A percentile compares a stretch with the other conserved stretches of the same genome.
These are phyloP conservation scores for Skeletonema potamos DNA, from an alignment of 108 stramenopile genomes.

Conservation along the genomic window DNA sequence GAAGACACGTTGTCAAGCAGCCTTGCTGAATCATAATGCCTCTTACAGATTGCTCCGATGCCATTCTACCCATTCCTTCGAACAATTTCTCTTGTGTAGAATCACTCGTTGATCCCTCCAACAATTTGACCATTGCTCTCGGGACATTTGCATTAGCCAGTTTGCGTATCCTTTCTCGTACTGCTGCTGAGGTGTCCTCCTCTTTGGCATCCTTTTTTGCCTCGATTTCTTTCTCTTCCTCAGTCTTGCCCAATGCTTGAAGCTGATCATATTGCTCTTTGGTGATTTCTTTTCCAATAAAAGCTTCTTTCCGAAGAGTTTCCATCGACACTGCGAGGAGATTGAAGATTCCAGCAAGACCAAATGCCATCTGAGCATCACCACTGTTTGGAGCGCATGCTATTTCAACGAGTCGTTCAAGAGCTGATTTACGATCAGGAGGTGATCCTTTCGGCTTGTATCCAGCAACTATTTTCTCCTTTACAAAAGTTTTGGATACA, in stretches of 20 bases:
- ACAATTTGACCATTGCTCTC: slow-evolving; percentile 78
- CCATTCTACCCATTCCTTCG: slow-evolving; percentile 79
- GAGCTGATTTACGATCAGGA: slow-evolving; percentile 43
- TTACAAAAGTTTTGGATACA: slow-evolving; percentile 81
- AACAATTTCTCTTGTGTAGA: slow-evolving; percentile 74
- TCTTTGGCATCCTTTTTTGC: slow-evolving; percentile 57
- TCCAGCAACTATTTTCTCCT: slow-evolving; percentile 91
- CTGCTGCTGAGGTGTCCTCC: slow-evolving; percentile 62
- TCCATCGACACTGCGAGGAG: slow-evolving; percentile 82
- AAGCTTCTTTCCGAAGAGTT: slow-evolving; percentile 85
- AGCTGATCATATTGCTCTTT: slow-evolving; percentile 97
- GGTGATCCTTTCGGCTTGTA: slow-evolving; percentile 45
- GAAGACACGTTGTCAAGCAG: slow-evolving; percentile 79
- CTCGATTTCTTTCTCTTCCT: slow-evolving; percentile 75
- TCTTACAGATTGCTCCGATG: slow-evolving; percentile 76
- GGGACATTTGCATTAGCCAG: slow-evolving; percentile 85
- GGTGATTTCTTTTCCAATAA: slow-evolving; percentile 91
- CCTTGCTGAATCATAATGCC: slow-evolving; percentile 96
- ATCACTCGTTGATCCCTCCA: slow-evolving; percentile 80
- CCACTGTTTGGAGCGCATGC: slow-evolving; percentile 61
- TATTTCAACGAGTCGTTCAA: slow-evolving; percentile 79
- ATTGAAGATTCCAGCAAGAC: slow-evolving; percentile 85
- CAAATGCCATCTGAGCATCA: slow-evolving; percentile 75
- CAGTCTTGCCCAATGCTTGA: slow-evolving; percentile 79
- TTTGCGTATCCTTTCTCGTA: slow-evolving; percentile 65